Evolutionary conservation across 345 rosid species (phyloP), one percentile per base, ranked within the genome.

Genomic region (Citrus medica): DNA sequence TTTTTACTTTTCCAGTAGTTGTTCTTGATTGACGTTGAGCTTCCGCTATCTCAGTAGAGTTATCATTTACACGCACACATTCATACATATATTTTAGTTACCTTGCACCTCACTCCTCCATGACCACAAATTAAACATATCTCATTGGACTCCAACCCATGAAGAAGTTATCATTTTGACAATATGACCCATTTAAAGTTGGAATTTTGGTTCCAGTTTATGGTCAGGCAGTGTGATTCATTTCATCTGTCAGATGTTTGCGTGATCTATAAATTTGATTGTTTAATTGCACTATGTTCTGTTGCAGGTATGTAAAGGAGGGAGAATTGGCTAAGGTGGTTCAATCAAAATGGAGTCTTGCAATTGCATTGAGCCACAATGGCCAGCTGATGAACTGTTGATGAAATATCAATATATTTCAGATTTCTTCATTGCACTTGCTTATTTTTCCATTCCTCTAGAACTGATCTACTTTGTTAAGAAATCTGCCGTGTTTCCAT

Each of bases 321-420:
- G 80, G 76, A 33, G 70, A 13, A 25, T 56, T 22, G 74, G 55
- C 78, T 66, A 32, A 27, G 83, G 48, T 71, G 67, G 73, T 69
- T 78, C 69, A 67, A 58, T 60, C 24, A 42, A 62, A 59, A 92
- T 97, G 98, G 98, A 92, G 86, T 80, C 89, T 37, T 97, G 98
- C 87, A 88, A 97, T 76, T 97, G 99, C 80, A 86, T 94, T 30
- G 98, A 97, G 73, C 98, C 98, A 14, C 99, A 92, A 79, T 93
- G 91, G 94, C 92, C 97, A n/a, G 92, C 98, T 0, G 99, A 90
- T 78, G 98, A 94, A 14, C 75, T 97, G 83, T 81, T 94, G 81
- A 94, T 92, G 97, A 97, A 93, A 80, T 97, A 97, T 73, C 99
- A 97, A 81, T 97, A 97, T 82, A 94, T 97, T 37, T 97, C 99